A percentile compares a stretch with the other conserved stretches of the same genome.
Conservation (phyloP, 176 grass and related monocot genomes). For the Ensete glaucum region DNA sequence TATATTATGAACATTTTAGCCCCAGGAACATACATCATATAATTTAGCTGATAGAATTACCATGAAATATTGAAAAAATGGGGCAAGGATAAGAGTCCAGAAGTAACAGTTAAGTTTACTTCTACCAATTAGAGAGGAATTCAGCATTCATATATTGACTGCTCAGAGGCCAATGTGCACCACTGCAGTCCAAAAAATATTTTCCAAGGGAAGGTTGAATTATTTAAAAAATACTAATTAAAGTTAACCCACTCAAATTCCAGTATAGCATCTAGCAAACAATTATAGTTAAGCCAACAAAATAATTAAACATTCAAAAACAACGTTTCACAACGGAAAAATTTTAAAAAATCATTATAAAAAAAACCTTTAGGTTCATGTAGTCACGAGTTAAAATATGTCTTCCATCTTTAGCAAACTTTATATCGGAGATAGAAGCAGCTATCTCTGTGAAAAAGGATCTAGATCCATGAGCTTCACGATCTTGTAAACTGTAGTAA, state of each 20-base stretch:
- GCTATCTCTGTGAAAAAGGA: constrained; percentile 23
- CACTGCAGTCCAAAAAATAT: not conserved
- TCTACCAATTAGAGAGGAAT: not conserved
- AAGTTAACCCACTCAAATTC: not conserved
- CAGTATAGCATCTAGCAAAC: not conserved
- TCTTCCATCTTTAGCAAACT: constrained; percentile 23
- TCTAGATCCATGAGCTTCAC: not conserved
- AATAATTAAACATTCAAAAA: not conserved
- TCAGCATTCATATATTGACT: not conserved
- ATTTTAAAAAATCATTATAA: not conserved
- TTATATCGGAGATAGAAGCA: constrained; percentile 21
- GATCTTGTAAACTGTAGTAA: constrained; percentile 17
- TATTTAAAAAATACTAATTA: not conserved
- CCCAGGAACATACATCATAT: not conserved
- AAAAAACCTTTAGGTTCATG: constrained; percentile 26
- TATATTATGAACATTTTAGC: too few species aligned
- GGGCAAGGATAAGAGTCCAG: not conserved
- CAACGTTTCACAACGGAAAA: not conserved
- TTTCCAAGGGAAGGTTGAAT: not conserved
- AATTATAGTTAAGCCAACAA: not conserved
- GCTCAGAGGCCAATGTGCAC: too few species aligned
- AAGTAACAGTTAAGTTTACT: not conserved
- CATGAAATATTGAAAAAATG: not conserved
- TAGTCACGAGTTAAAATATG: constrained; percentile 30
- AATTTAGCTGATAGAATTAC: not conserved